phyloP scores from a whole-genome alignment of 2,329 filamentous ascomycete species.

The Cadophora gregata region DNA sequence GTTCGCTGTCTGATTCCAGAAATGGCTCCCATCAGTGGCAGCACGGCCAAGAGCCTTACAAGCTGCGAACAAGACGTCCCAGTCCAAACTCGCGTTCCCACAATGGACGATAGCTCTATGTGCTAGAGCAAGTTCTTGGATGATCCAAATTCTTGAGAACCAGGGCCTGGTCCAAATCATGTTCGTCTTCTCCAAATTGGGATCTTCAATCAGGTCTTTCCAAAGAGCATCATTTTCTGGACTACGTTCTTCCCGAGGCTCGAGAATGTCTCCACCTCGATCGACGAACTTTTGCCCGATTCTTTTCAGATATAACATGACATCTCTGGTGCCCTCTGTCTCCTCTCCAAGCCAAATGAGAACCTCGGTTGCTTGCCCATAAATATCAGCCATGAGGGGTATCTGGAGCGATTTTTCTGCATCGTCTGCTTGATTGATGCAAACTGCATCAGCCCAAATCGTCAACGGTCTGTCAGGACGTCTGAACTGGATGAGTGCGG shows the following conservation, averaged over 20 bases:
- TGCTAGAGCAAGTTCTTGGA: neutral
- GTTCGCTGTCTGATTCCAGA: neutral
- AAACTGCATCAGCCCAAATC: conserved; percentile 2
- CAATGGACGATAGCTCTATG: neutral
- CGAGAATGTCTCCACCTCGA: neutral
- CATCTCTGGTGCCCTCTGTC: neutral
- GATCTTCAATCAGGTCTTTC: neutral
- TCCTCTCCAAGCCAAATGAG: neutral
- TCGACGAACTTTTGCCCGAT: neutral
- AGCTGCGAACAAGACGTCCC: neutral
- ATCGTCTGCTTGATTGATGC: neutral
- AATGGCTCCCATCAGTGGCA: neutral
- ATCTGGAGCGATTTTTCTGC: conserved; percentile 2
- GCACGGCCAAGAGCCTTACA: conserved; percentile 5
- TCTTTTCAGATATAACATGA: neutral
- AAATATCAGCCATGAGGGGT: conserved; percentile 11
- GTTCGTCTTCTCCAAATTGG: neutral
- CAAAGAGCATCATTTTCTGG: neutral
- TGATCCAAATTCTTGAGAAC: conserved; percentile 1
- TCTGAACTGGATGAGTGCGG: neutral
- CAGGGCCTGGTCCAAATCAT: neutral
- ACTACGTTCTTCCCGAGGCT: neutral
- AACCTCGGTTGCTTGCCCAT: neutral
- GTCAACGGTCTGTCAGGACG: neutral
- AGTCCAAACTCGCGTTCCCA: neutral